Evolutionary conservation across 208 protist species (phyloP).

Genomic region (Acanthamoeba sp.): DNA sequence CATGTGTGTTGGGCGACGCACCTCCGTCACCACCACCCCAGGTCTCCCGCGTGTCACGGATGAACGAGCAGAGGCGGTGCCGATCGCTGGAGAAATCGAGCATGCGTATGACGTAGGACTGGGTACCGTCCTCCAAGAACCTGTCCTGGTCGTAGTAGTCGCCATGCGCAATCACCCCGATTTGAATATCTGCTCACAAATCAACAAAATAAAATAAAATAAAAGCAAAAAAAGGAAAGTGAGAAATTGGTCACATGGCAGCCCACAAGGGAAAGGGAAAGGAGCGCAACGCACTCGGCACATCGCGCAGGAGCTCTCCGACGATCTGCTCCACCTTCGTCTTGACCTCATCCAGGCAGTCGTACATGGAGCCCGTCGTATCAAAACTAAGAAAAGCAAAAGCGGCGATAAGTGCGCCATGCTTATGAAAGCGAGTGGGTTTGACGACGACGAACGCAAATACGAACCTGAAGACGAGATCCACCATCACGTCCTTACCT

Average conservation of each 20-base stretch:
- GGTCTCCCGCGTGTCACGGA: neutral
- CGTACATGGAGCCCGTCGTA: slow-evolving; percentile 23
- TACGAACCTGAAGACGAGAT: slow-evolving; percentile 5
- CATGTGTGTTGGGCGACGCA: neutral
- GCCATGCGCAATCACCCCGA: slow-evolving; percentile 15
- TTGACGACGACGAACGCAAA: neutral
- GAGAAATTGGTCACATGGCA: neutral
- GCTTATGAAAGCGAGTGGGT: no score
- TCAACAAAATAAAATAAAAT: neutral
- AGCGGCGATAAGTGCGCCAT: no score
- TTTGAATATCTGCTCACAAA: neutral
- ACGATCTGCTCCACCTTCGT: slow-evolving; percentile 34
- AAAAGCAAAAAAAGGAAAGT: no score
- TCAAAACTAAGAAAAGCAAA: neutral
- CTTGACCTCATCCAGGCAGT: slow-evolving; percentile 50
- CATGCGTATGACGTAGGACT: neutral
- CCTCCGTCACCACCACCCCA: slow-evolving; percentile 43
- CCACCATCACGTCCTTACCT: neutral
- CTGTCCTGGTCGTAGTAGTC: neutral
- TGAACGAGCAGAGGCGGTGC: neutral
- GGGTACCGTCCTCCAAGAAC: neutral
- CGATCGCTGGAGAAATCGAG: slow-evolving; percentile 16
- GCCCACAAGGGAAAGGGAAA: neutral
- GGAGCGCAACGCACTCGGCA: neutral
- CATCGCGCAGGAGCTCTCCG: neutral